Conservation (phyloP, 2,329 filamentous ascomycete species). For the Apiospora phragmitis region DNA sequence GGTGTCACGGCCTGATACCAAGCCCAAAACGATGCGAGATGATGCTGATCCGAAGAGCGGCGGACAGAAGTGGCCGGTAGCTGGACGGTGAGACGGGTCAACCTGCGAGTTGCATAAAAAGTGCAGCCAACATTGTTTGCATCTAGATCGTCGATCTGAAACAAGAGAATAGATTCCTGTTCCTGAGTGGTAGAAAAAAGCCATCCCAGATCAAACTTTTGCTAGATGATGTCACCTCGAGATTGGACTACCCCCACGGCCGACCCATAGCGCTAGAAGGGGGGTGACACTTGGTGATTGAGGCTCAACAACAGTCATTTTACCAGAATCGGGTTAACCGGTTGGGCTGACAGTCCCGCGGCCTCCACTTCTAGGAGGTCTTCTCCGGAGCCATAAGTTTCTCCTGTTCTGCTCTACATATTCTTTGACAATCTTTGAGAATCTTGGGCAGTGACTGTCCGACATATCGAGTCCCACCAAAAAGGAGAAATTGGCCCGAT, state of each 20-base stretch:
- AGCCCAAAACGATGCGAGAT: background rate
- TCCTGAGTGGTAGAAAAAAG: background rate
- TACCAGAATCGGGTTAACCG: background rate
- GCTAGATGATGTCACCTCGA: background rate
- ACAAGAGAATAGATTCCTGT: background rate
- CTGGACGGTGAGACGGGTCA: background rate
- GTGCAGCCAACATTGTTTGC: background rate
- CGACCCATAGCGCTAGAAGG: constrained; percentile 5
- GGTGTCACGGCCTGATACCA: background rate
- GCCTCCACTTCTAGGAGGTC: background rate
- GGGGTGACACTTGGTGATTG: background rate
- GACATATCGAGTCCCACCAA: background rate
- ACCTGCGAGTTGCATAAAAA: background rate
- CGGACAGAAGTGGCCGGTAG: background rate
- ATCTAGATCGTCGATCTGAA: background rate
- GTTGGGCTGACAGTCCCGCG: background rate
- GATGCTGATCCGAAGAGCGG: background rate
- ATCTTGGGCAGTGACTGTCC: background rate
- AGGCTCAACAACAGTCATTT: background rate
- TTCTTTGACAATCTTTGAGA: no score
- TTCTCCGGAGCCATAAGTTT: background rate
- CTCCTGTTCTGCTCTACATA: background rate
- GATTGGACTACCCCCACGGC: background rate
- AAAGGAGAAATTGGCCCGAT: background rate
- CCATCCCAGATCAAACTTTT: background rate